These are phyloP conservation scores for Ophiostoma piceae DNA, from an alignment of 2,329 filamentous ascomycete species.

Conservation along the genomic window DNA sequence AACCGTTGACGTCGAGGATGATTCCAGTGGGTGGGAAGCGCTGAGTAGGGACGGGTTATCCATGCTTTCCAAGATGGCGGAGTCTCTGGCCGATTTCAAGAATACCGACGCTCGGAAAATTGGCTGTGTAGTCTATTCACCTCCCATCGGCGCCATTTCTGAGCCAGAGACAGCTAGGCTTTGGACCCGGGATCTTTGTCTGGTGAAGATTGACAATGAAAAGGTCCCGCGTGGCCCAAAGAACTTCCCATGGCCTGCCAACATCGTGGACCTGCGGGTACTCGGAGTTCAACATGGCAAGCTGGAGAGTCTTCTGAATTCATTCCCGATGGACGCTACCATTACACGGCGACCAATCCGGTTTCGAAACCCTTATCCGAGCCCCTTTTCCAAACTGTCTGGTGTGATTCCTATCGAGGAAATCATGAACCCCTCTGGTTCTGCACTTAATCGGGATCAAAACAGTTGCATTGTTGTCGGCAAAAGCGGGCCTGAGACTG, in stretches of 20 bases:
- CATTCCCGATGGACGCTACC: no score
- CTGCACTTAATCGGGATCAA: neutral
- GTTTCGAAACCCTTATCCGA: neutral
- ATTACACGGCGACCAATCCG: neutral
- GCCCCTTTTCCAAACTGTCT: neutral
- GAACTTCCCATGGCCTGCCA: neutral
- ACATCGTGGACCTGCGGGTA: neutral
- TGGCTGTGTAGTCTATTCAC: neutral
- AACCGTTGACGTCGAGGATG: neutral
- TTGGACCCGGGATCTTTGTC: neutral
- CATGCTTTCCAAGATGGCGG: neutral
- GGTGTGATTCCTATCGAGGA: neutral
- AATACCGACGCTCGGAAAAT: neutral
- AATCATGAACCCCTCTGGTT: neutral
- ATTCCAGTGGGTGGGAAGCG: neutral
- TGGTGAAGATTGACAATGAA: neutral
- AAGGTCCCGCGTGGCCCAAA: neutral
- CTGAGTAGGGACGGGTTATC: neutral
- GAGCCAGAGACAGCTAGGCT: neutral
- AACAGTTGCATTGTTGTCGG: neutral
- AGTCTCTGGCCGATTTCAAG: neutral
- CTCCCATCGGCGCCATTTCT: neutral
- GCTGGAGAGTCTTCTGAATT: no score
- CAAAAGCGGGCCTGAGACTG: neutral
- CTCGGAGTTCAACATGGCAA: neutral